Conservation (phyloP, 371 early-diverging fungal species). For the Mucor circinelloides region DNA sequence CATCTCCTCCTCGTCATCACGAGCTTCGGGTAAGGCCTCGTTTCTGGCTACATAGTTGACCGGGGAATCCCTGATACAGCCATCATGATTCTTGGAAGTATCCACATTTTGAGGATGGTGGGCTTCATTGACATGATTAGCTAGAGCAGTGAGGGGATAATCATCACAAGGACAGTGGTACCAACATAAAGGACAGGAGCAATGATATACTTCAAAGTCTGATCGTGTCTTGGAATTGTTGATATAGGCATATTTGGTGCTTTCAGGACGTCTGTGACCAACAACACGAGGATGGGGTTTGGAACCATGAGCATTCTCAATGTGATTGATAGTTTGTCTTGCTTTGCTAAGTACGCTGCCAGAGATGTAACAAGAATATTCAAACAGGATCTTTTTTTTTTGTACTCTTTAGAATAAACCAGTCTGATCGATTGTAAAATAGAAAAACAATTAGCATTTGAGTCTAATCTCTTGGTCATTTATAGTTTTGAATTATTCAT, state of each 20-base stretch:
- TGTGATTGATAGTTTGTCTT: constrained; percentile 1
- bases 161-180: constrained; percentile 4
- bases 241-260: background rate
- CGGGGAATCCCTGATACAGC: background rate
- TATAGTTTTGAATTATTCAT: background rate
- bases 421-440: too few species aligned
- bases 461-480: background rate
- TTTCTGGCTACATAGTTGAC: background rate
- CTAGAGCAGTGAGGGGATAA: background rate
- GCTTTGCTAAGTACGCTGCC: constrained; percentile 1
- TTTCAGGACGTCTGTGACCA: constrained; percentile 1
- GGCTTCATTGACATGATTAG: background rate
- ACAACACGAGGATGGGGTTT: background rate
- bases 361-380: constrained; percentile 15
- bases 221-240: background rate
- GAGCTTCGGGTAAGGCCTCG: background rate
- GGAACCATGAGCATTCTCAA: background rate
- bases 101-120: background rate
- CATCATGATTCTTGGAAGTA: background rate
- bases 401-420: constrained; percentile 4
- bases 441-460: background rate
- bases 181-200: constrained; percentile 15
- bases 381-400: background rate
- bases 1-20: background rate
- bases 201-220: background rate